Base-by-base conservation (phyloP, 2,329 filamentous ascomycete species). In the Acephala macrosclerotiorum region DNA sequence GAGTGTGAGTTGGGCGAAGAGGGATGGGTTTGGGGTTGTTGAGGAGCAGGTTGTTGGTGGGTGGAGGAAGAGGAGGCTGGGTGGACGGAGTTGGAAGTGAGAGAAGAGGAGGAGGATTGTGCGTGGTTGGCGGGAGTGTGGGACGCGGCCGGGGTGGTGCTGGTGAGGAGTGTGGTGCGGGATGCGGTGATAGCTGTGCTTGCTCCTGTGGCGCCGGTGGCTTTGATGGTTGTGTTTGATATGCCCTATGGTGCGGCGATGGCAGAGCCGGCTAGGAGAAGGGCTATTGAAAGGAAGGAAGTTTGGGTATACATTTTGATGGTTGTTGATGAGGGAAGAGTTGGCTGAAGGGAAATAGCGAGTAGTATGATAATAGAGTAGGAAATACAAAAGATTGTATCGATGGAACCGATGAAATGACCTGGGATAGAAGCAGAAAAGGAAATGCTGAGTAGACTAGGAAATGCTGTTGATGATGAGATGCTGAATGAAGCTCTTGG, bases 1-100 rank as follows among this genome's bases (percentile, higher is more conserved):
- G 53, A 72, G 69, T 26, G 58, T 33, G 26, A 73, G 65, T 53
- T 71, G 62, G 8, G 61, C 55, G 58, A 68, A 68, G 53, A 71
- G 60, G 22, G 59, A 38, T 25, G 59, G 64, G 36, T 55, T 55
- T 16, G 58, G 47, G 18, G 56, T 45, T 25, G 58, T 33, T 26
- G 64, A 47, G 57, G 60, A 20, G 53, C 57, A 58, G n/a, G 58
- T 33, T 51, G 42, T 29, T 47, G 58, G 9, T 58, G 61, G 11
- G n/a, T n/a, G 14, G 53, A 20, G 2, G 59, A 9, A 8, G 47
- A 51, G 20, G 53, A 33, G 2, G 59, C 4, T 2, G 47, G 40
- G 47, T 38, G 22, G 38, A 49, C 33, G n/a, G 59, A 16, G 40
- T 16, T 40, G 36, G 36, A 16, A 12, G 12, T 40, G 36, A 3